Percentiles rank a stretch among this genome's conserved stretches.
Evolutionary conservation across 2,329 filamentous ascomycete species (phyloP).

Genomic region (Sordariomycetes sp.): DNA sequence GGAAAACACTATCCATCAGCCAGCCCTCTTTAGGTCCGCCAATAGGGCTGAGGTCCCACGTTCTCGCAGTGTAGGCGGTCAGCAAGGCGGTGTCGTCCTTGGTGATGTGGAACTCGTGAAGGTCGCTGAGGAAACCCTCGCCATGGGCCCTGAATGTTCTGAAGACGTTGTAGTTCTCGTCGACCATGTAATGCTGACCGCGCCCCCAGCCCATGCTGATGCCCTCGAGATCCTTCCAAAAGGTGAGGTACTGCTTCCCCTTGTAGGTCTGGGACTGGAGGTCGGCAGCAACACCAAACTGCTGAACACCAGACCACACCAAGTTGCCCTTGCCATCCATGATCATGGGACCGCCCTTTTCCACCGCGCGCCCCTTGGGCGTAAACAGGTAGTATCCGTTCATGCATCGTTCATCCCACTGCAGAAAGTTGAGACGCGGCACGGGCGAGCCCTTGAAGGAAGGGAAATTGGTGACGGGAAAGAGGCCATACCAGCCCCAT

Average conservation of each 20-base stretch:
- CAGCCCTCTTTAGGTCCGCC: constrained; percentile 12
- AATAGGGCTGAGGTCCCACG: constrained; percentile 13
- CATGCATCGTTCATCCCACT: constrained; percentile 22
- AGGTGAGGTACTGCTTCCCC: constrained; percentile 20
- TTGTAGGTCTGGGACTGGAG: constrained; percentile 19
- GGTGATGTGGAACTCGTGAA: constrained; percentile 31
- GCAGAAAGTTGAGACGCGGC: constrained; percentile 21
- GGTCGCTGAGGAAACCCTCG: constrained; percentile 11
- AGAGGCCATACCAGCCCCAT: constrained; percentile 3
- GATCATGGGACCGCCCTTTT: constrained; percentile 26
- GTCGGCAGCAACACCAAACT: constrained; percentile 13
- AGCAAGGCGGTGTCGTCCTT: constrained; percentile 28
- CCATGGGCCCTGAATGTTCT: constrained; percentile 14
- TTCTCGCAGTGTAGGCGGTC: constrained; percentile 21
- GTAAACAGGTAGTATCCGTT: constrained; percentile 27
- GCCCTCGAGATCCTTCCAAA: constrained; percentile 17
- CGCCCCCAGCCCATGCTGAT: neutral
- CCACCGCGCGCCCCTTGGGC: constrained; percentile 23
- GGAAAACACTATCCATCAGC: constrained; percentile 24
- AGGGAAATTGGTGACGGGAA: constrained; percentile 9
- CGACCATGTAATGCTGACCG: constrained; percentile 12
- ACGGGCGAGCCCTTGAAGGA: constrained; percentile 10
- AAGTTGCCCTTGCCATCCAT: constrained; percentile 31
- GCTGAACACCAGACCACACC: constrained; percentile 24
- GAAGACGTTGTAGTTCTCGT: constrained; percentile 17